phyloP scores from a whole-genome alignment of 2,329 filamentous ascomycete species.

The Sporothrix mexicana region DNA sequence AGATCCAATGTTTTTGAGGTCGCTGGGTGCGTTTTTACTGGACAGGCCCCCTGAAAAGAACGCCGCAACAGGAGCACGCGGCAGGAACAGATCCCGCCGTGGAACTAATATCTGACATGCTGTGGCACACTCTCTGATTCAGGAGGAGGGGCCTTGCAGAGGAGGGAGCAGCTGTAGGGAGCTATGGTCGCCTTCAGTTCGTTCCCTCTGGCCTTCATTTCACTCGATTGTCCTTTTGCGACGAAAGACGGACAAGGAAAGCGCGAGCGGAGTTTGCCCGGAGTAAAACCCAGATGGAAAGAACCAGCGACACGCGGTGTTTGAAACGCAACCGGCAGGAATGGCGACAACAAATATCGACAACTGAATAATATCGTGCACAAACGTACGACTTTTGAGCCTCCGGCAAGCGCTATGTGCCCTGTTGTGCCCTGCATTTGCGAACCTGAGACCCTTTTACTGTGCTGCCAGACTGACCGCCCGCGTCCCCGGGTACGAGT shows the following conservation, averaged over 20 bases:
- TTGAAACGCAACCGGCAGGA: background rate
- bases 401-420: conserved; percentile 11
- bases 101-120: background rate
- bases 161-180: too few relatives aligned
- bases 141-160: background rate
- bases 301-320: background rate
- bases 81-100: conserved; percentile 8
- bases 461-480: background rate
- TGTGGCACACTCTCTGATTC: conserved; percentile 2
- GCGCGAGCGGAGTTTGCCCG: conserved; percentile 4
- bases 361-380: background rate
- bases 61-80: conserved; percentile 6
- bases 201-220: too few relatives aligned
- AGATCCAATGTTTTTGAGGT: background rate
- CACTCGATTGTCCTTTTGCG: background rate
- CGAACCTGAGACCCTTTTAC: conserved; percentile 1
- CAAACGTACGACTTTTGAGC: conserved; percentile 9
- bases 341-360: background rate
- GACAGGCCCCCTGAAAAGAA: background rate
- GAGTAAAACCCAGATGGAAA: background rate
- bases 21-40: background rate
- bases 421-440: background rate
- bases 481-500: conserved; percentile 21
- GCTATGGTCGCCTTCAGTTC: too few relatives aligned
- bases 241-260: background rate